Conservation (phyloP, 2,329 filamentous ascomycete genomes). For the Epichloe uncinata region DNA sequence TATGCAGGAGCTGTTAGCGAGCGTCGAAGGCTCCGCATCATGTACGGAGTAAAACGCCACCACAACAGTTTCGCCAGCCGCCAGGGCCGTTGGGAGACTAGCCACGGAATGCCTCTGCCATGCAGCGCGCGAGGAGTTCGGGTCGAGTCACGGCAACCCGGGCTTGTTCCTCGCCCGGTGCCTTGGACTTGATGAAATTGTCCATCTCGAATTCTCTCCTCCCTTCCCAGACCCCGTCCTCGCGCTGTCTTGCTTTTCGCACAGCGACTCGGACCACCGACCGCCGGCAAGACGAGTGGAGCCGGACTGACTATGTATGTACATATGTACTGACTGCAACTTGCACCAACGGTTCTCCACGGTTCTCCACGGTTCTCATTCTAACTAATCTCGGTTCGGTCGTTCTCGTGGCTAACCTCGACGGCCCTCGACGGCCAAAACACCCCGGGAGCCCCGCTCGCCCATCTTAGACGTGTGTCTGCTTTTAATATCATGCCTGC, state of each 20-base stretch:
- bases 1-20: background rate
- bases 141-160: too few species aligned
- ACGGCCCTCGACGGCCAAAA: background rate
- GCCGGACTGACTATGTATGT: too few species aligned
- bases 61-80: constrained; percentile 1
- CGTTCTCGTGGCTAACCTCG: background rate
- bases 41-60: too few species aligned
- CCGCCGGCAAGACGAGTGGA: background rate
- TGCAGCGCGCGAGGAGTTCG: too few species aligned
- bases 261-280: background rate
- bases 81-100: background rate
- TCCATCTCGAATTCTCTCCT: too few species aligned
- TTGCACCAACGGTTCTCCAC: background rate
- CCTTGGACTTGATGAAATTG: background rate
- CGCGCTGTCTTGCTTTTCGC: background rate
- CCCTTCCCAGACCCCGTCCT: background rate
- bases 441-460: constrained; percentile 1
- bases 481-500: background rate
- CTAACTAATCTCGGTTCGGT: too few species aligned
- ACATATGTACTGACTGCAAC: too few species aligned
- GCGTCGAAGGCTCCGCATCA: background rate
- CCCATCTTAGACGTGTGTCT: background rate
- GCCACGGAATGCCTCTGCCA: too few species aligned
- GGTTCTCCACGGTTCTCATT: too few species aligned
- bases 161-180: background rate